phyloP scores from a whole-genome alignment of 768 basidiomycete species.

The Panaeolus papilionaceus region DNA sequence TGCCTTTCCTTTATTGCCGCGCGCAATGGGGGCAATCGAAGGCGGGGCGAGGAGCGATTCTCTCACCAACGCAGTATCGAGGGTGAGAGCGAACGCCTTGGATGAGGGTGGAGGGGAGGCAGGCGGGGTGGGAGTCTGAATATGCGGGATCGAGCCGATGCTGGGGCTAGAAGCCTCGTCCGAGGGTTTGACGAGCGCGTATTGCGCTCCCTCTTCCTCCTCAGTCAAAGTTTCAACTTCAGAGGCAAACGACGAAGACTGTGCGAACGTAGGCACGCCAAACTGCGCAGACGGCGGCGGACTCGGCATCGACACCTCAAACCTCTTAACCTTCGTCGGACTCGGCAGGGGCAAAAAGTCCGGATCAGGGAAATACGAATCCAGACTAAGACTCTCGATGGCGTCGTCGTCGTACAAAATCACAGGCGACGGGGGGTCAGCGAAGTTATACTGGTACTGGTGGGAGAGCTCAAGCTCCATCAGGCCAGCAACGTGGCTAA shows the following conservation, averaged over 20 bases:
- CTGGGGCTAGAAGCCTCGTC: constrained; percentile 13
- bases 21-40: not conserved
- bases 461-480: not conserved
- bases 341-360: constrained; percentile 48
- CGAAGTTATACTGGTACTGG: not conserved
- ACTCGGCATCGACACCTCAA: constrained; percentile 15
- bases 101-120: constrained; percentile 43
- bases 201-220: not conserved
- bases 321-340: constrained; percentile 24
- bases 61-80: constrained; percentile 14
- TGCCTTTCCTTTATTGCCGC: constrained; percentile 8
- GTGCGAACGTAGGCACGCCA: not conserved
- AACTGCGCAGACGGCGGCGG: constrained; percentile 21
- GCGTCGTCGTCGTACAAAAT: constrained; percentile 12
- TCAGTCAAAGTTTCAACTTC: not conserved
- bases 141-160: constrained; percentile 8
- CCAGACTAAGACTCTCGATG: not conserved
- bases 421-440: not conserved
- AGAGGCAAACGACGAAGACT: not conserved
- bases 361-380: constrained; percentile 42
- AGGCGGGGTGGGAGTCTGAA: constrained; percentile 51
- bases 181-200: constrained; percentile 1
- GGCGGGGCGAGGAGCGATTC: not conserved
- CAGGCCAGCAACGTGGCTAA: not conserved
- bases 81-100: constrained; percentile 13